Evolutionary conservation across 2,329 filamentous ascomycete species (phyloP).

Genomic region (Aspergillus texensis): DNA sequence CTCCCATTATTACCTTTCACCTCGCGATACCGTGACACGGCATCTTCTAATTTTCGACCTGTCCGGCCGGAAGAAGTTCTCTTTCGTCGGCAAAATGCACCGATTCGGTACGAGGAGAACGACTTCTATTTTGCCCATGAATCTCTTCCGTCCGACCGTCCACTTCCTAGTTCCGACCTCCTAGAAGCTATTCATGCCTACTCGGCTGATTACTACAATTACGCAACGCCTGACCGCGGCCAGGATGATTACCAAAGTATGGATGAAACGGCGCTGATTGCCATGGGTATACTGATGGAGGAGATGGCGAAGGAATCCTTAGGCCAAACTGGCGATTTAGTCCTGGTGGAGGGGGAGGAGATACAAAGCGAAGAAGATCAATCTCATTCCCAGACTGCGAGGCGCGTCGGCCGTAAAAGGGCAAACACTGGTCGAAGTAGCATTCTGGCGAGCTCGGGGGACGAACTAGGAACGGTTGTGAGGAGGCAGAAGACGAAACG

Average conservation of each 20-base stretch:
- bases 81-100: slow-evolving; percentile 55
- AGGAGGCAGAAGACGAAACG: slow-evolving; percentile 19
- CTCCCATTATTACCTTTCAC: slow-evolving; percentile 22
- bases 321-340: slow-evolving; percentile 61
- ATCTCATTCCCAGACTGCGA: slow-evolving; percentile 3
- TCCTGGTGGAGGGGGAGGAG: slow-evolving; percentile 55
- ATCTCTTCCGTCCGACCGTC: slow-evolving; percentile 39
- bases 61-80: slow-evolving; percentile 62
- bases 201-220: slow-evolving; percentile 57
- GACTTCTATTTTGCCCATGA: slow-evolving; percentile 60
- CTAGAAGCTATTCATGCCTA: slow-evolving; percentile 61
- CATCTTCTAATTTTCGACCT: slow-evolving; percentile 39
- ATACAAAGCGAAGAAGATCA: slow-evolving; percentile 26
- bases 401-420: slow-evolving; percentile 22
- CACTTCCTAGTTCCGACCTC: slow-evolving; percentile 59
- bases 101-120: slow-evolving; percentile 54
- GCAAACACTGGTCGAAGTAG: slow-evolving; percentile 22
- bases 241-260: slow-evolving; percentile 54
- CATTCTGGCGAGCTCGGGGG: slow-evolving; percentile 27
- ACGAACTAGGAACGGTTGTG: slow-evolving; percentile 23
- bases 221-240: slow-evolving; percentile 35
- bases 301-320: slow-evolving; percentile 56
- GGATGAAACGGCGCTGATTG: slow-evolving; percentile 65
- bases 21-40: slow-evolving; percentile 37
- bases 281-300: slow-evolving; percentile 63